phyloP scores from a whole-genome alignment of 768 basidiomycete genomes.

The Termitomyces sp. region DNA sequence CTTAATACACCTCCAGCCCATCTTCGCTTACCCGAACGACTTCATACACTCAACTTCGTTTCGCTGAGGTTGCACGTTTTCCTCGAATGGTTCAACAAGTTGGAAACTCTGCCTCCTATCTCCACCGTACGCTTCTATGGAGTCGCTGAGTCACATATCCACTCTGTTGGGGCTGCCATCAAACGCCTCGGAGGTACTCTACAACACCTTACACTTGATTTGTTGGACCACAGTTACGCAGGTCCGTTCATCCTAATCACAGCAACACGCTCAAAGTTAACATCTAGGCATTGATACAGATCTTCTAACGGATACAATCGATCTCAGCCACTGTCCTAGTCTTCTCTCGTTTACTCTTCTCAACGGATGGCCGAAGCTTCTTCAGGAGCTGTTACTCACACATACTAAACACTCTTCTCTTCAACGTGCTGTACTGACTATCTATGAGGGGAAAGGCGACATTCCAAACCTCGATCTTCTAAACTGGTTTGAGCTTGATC shows the following conservation, averaged over 20 bases:
- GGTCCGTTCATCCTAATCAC: constrained; percentile 1
- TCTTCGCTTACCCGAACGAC: constrained; percentile 6
- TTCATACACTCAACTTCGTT: constrained; percentile 15
- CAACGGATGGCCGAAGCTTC: constrained; percentile 18
- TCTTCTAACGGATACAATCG: constrained; percentile 7
- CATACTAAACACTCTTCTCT: constrained; percentile 9
- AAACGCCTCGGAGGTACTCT: constrained; percentile 11
- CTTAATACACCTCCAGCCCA: neutral
- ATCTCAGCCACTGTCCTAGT: constrained; percentile 12
- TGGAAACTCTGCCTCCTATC: constrained; percentile 9
- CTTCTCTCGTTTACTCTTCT: constrained; percentile 18
- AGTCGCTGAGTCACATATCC: constrained; percentile 11
- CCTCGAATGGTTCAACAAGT: constrained; percentile 14
- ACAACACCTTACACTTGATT: constrained; percentile 15
- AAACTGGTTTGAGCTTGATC: constrained; percentile 16
- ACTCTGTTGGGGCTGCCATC: constrained; percentile 6
- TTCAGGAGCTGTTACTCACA: constrained; percentile 9
- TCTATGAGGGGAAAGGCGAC: constrained; percentile 15
- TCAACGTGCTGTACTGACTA: constrained; percentile 8
- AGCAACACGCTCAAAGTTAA: neutral
- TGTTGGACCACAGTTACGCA: constrained; percentile 13
- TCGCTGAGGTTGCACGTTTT: constrained; percentile 9
- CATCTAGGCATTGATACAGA: neutral
- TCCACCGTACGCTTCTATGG: constrained; percentile 12
- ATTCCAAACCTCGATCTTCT: constrained; percentile 18